phyloP scores from a whole-genome alignment of 2,329 filamentous ascomycete species.

The Didymosphaeria variabile region DNA sequence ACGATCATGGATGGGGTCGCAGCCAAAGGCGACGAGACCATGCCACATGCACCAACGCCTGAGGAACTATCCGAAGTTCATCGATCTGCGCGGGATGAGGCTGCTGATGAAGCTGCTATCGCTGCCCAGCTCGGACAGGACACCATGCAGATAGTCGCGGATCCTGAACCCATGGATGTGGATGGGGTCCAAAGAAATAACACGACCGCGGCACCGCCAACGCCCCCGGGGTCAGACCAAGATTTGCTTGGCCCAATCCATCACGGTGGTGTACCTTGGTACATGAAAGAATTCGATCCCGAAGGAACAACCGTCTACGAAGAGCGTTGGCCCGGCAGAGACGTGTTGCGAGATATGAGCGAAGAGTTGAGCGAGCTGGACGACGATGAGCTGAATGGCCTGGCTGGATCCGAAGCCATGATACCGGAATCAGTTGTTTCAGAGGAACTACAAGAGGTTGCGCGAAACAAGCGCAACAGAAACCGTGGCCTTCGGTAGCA shows the following conservation, averaged over 20 bases:
- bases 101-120: slow-evolving; percentile 47
- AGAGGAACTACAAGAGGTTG: slow-evolving; percentile 40
- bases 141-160: slow-evolving; percentile 26
- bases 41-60: slow-evolving; percentile 47
- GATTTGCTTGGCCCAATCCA: slow-evolving; percentile 58
- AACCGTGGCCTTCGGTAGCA: slow-evolving; percentile 28
- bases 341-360: slow-evolving; percentile 76
- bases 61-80: slow-evolving; percentile 45
- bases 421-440: slow-evolving; percentile 31
- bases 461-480: slow-evolving; percentile 25
- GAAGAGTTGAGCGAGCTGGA: slow-evolving; percentile 92
- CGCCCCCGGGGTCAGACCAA: slow-evolving; percentile 68
- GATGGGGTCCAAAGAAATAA: slow-evolving; percentile 25
- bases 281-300: slow-evolving; percentile 81
- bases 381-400: slow-evolving; percentile 83
- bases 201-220: slow-evolving; percentile 61
- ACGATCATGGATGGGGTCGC: slow-evolving; percentile 8
- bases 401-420: slow-evolving; percentile 46
- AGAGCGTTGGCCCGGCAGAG: slow-evolving; percentile 76
- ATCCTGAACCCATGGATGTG: slow-evolving; percentile 32
- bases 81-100: slow-evolving; percentile 40
- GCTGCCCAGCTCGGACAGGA: slow-evolving; percentile 46
- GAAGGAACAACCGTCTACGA: slow-evolving; percentile 79
- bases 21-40: slow-evolving; percentile 29
- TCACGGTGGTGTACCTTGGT: slow-evolving; percentile 84